Base-by-base conservation (phyloP, 768 basidiomycete genomes). In the Termitomyces titanicus region DNA sequence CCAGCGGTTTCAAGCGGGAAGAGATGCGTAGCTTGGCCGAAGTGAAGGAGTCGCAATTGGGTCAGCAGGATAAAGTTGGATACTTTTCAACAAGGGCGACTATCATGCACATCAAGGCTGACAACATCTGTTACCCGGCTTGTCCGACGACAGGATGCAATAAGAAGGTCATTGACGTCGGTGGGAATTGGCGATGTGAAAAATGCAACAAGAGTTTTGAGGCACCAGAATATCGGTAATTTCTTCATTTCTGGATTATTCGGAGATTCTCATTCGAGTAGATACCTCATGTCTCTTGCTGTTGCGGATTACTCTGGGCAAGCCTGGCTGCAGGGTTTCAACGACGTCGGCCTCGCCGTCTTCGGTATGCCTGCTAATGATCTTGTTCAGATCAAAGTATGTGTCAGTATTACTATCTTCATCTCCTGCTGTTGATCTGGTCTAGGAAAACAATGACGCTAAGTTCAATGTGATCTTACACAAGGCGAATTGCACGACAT, bases 261-360 rank as follows among this genome's bases (percentile, higher is more conserved):
- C 18, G 3, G 15, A 9, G 13, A 34, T 35, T 25, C 13, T 43
- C 10, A 43, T 24, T 20, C 44, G 37, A 29, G 24, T 46, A 90
- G 89, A 51, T 92, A 89, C 61, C 86, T 96, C 64, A 78, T 98
- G 60, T 81, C 85, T 37, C 78, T 97, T 74, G 91, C 90, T 45
- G 86, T 93, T 2, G 82, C 92, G n/a, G 97, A 99, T 69, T 82
- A 86, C 73, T 90, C 92, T 17, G 86, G 85, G 20, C 92, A 95
- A 69, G 80, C 85, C 17, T 98, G 96, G 96, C 74, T 98, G 43
- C 91, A 92, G 59, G 93, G 90, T 3, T 99, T 99, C 78, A 96
- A 99, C 67, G 96, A 98, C 6, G 83, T 88, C 33, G 97, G 94
- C 5, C 69, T 84, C 50, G 72, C 75, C 4, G 71, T 99, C 15